Percentiles rank a stretch among this genome's conserved stretches.
phyloP scores from a whole-genome alignment of 495 filamentous ascomycete species.

The Penicillium paxilli region DNA sequence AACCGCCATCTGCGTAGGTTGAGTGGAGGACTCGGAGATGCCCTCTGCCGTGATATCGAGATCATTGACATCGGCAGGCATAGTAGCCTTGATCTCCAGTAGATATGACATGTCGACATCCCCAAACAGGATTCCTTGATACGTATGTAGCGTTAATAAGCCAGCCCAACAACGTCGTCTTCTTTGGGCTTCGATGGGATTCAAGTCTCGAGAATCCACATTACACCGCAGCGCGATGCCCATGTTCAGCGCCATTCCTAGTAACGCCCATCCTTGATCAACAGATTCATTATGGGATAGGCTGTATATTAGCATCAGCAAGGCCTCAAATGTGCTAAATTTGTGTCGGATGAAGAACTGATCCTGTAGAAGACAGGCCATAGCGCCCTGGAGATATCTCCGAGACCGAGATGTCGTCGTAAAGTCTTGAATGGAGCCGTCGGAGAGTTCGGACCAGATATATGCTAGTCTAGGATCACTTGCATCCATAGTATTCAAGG shows the following conservation, averaged over 20 bases:
- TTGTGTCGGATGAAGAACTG: conserved; percentile 12
- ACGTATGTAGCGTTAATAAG: conserved; percentile 17
- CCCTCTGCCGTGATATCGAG: conserved; percentile 11
- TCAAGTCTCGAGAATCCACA: not conserved
- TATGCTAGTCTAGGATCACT: conserved; percentile 9
- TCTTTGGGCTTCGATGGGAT: conserved; percentile 11
- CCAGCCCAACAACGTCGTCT: conserved; percentile 26
- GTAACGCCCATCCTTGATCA: conserved; percentile 17
- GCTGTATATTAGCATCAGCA: conserved; percentile 19
- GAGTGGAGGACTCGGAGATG: conserved; percentile 5
- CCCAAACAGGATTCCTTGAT: conserved; percentile 19
- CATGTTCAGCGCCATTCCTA: conserved; percentile 22
- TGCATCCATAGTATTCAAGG: conserved; percentile 12
- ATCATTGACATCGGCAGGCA: conserved; percentile 22
- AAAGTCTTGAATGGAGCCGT: not conserved
- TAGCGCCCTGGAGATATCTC: conserved; percentile 1
- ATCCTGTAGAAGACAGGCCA: conserved; percentile 11
- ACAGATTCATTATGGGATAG: conserved; percentile 16
- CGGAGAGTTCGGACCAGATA: conserved; percentile 2
- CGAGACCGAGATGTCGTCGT: not conserved
- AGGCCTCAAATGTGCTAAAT: conserved; percentile 18
- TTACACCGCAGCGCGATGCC: conserved; percentile 18
- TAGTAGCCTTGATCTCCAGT: conserved; percentile 3
- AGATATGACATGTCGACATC: conserved; percentile 22
- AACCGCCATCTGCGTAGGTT: conserved; percentile 23